phyloP scores from a whole-genome alignment of 495 filamentous ascomycete genomes.

The Lasiosphaeriaceae sp. region DNA sequence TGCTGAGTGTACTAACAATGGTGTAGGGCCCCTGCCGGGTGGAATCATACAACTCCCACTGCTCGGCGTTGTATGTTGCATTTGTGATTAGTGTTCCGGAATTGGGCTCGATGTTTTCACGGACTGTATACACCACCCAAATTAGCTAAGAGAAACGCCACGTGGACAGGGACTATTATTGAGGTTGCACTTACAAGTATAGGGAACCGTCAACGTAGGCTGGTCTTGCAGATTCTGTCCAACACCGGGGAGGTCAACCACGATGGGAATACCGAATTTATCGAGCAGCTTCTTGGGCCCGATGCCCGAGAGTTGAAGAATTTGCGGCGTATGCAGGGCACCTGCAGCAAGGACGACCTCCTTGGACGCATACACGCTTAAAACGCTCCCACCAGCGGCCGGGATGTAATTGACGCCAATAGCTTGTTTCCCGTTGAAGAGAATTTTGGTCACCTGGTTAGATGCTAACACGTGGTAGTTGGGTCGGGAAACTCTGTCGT shows the following conservation, averaged over 20 bases:
- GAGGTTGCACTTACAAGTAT: constrained; percentile 22
- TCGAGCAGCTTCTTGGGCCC: constrained; percentile 65
- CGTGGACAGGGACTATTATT: too few relatives aligned
- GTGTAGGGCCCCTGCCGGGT: constrained; percentile 29
- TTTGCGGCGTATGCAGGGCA: constrained; percentile 53
- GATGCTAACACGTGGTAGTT: constrained; percentile 45
- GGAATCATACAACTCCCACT: constrained; percentile 38
- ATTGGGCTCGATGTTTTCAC: constrained; percentile 26
- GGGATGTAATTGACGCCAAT: constrained; percentile 26
- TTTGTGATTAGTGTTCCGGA: constrained; percentile 31
- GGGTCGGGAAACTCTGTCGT: constrained; percentile 30
- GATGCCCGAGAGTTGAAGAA: constrained; percentile 69
- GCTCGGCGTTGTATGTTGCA: constrained; percentile 40
- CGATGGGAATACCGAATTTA: constrained; percentile 60
- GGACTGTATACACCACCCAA: constrained; percentile 22
- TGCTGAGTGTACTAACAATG: constrained; percentile 29
- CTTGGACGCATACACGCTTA: constrained; percentile 32
- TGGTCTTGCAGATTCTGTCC: constrained; percentile 63
- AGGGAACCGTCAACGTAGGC: constrained; percentile 24
- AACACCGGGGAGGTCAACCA: constrained; percentile 69
- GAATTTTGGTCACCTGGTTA: constrained; percentile 42
- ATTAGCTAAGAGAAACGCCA: constrained; percentile 7
- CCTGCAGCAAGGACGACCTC: constrained; percentile 58
- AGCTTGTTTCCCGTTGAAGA: constrained; percentile 35
- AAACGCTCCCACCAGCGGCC: constrained; percentile 10